Conservation (phyloP, 768 basidiomycete species). For the Leccinum truebloodii region DNA sequence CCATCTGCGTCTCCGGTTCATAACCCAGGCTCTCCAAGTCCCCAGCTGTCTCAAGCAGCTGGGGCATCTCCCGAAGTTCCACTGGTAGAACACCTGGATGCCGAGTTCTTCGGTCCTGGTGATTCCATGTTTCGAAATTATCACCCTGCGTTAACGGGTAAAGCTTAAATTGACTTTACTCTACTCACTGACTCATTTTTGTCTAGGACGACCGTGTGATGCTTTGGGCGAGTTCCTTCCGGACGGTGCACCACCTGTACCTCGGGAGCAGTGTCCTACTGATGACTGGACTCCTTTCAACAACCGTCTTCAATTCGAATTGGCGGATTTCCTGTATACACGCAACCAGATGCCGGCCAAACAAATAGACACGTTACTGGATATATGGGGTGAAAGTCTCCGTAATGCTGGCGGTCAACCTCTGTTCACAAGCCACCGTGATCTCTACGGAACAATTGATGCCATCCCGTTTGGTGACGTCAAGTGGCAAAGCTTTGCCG, state of each 20-base stretch:
- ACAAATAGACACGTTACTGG: background rate
- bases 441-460: background rate
- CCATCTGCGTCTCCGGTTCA: too few relatives aligned
- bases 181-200: too few relatives aligned
- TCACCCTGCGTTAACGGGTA: too few relatives aligned
- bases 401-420: background rate
- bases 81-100: too few relatives aligned
- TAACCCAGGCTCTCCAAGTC: too few relatives aligned
- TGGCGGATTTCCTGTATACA: background rate
- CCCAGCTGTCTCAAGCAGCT: too few relatives aligned
- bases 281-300: background rate
- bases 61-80: too few relatives aligned
- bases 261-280: background rate
- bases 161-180: too few relatives aligned
- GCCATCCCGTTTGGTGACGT: background rate
- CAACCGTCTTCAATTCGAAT: background rate
- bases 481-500: background rate
- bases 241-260: background rate
- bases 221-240: too few relatives aligned
- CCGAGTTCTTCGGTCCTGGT: too few relatives aligned
- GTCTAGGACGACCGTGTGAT: too few relatives aligned
- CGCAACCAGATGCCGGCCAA: background rate
- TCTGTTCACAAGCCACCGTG: background rate
- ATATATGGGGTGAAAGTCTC: background rate
- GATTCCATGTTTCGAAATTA: too few relatives aligned